Evolutionary conservation across 345 rosid species (phyloP).

Genomic region (Boechera divaricarpa): DNA sequence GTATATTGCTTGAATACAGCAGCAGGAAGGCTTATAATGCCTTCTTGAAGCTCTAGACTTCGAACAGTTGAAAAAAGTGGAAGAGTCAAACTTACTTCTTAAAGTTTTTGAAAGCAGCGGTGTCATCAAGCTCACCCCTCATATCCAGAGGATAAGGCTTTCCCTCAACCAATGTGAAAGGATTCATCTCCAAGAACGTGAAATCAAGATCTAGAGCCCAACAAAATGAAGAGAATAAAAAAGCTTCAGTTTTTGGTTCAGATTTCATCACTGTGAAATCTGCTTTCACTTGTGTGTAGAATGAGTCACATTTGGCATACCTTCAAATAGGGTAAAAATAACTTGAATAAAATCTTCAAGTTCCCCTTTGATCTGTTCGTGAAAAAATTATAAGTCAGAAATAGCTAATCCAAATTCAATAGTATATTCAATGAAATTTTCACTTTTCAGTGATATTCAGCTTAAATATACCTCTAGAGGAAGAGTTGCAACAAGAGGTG

Average conservation of each 20-base stretch:
- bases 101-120: constrained; percentile 98
- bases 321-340: constrained; percentile 81
- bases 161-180: constrained; percentile 85
- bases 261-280: neutral
- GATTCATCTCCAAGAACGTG: constrained; percentile 99
- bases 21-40: neutral
- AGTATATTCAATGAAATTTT: neutral
- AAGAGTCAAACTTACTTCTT: constrained; percentile 63
- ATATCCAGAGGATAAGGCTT: constrained; percentile 98
- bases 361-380: constrained; percentile 62
- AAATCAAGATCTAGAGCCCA: constrained; percentile 79
- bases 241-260: constrained; percentile 12
- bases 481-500: constrained; percentile 93
- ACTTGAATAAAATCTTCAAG: constrained; percentile 75
- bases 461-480: constrained; percentile 74
- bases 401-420: neutral
- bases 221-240: constrained; percentile 11
- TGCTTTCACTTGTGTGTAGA: neutral
- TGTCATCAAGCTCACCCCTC: constrained; percentile 99
- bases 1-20: neutral
- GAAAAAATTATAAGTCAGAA: neutral
- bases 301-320: constrained; percentile 43
- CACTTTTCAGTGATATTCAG: constrained; percentile 13
- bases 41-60: neutral
- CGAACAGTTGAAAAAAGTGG: neutral